phyloP scores from a whole-genome alignment of 2,329 filamentous ascomycete genomes.

The Trichoderma asperellum region DNA sequence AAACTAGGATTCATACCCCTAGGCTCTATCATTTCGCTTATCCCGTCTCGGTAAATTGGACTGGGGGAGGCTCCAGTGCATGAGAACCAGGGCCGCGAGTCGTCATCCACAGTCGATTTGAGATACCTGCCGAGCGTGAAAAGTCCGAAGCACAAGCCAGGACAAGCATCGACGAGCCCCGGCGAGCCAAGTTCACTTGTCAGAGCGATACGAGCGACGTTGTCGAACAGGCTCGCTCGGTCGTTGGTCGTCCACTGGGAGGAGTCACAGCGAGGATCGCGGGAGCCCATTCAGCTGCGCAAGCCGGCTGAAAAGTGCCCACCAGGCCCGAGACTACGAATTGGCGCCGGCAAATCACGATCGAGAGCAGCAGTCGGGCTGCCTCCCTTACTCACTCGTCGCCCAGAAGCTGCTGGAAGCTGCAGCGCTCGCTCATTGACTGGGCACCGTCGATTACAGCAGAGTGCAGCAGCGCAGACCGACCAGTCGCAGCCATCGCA shows the following conservation, averaged over 20 bases:
- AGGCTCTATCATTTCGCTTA: conserved; percentile 44
- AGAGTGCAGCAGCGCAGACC: background rate
- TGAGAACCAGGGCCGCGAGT: conserved; percentile 29
- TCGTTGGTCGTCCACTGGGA: conserved; percentile 20
- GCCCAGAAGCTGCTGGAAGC: conserved; percentile 19
- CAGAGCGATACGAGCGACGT: conserved; percentile 14
- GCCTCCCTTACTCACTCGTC: conserved; percentile 14
- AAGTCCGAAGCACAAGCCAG: background rate
- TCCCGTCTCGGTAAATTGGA: conserved; percentile 42
- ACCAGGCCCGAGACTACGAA: background rate
- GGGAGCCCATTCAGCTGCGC: conserved; percentile 15
- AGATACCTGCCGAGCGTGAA: background rate
- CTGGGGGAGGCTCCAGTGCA: conserved; percentile 30
- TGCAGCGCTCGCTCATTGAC: background rate
- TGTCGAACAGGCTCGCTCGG: conserved; percentile 20
- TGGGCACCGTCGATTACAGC: background rate
- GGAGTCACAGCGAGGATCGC: conserved; percentile 16
- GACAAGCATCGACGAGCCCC: conserved; percentile 10
- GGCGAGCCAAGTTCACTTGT: background rate
- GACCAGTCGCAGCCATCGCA: conserved; percentile 10
- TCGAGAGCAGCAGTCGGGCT: conserved; percentile 22
- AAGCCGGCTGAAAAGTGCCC: conserved; percentile 23
- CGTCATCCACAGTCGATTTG: conserved; percentile 13
- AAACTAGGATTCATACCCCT: conserved; percentile 34
- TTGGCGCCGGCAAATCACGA: conserved; percentile 17